phyloP scores from a whole-genome alignment of 768 basidiomycete species.

The Pleurotus cornucopiae region DNA sequence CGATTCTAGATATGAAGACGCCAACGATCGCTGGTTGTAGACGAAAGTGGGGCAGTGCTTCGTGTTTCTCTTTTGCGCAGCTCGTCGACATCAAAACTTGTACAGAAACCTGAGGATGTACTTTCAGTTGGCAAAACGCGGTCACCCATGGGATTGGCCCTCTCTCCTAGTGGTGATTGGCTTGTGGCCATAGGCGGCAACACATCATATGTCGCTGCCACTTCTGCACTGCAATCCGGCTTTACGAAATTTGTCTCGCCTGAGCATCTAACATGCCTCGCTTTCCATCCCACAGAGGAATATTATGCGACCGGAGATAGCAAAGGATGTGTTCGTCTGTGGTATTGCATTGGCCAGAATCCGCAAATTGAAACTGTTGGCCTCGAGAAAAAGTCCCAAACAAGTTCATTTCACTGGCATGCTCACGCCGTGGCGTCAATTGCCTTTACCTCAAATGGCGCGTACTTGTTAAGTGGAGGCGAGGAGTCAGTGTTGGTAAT shows the following conservation, averaged over 20 bases:
- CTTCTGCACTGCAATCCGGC: constrained; percentile 52
- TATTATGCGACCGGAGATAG: constrained; percentile 95
- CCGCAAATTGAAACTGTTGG: constrained; percentile 46
- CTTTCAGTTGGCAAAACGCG: constrained; percentile 64
- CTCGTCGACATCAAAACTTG: constrained; percentile 33
- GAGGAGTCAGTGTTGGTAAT: constrained; percentile 96
- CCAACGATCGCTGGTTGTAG: constrained; percentile 21
- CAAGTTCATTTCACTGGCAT: constrained; percentile 92
- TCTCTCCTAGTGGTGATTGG: constrained; percentile 77
- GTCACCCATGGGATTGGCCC: constrained; percentile 54
- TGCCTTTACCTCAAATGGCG: constrained; percentile 85
- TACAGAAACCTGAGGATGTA: constrained; percentile 47
- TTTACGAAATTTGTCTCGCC: constrained; percentile 83
- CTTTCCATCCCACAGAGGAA: constrained; percentile 85
- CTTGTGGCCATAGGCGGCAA: constrained; percentile 71
- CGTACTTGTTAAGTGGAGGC: constrained; percentile 90
- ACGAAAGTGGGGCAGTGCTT: constrained; percentile 55
- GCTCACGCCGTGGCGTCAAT: constrained; percentile 88
- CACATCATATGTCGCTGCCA: constrained; percentile 72
- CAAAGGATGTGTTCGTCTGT: constrained; percentile 80
- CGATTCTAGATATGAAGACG: background rate
- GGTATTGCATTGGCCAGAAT: constrained; percentile 83
- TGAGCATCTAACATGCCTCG: constrained; percentile 76
- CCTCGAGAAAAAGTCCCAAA: constrained; percentile 78
- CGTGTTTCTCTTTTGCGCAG: constrained; percentile 58